Evolutionary conservation across 2,329 filamentous ascomycete species (phyloP), one percentile per base, ranked within the genome.

Genomic region (Hirsutella rhossiliensis): DNA sequence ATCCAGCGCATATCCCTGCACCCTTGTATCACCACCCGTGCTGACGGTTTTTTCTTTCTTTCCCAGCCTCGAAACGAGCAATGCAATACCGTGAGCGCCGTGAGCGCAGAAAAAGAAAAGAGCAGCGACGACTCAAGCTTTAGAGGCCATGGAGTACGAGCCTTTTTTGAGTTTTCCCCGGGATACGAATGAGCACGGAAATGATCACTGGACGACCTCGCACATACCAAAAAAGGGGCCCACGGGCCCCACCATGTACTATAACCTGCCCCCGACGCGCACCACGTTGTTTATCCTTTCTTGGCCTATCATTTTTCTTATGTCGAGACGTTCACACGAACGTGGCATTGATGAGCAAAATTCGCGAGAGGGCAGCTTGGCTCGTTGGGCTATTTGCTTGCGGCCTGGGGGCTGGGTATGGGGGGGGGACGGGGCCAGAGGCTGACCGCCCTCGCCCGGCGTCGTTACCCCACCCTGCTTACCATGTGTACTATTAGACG

Each of bases 31-130:
- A 27, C 5, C 12, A 37, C 34, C 34, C 17, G 28, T 43, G 28
- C 39, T 41, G 32, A 41, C 39, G 18, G n/a, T 30, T 39, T 28
- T 20, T 13, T 38, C 32, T 39, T 15, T 27, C 19, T 27, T 27
- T 18, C 20, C 38, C 42, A 65, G 62, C 62, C 42, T 45, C 51
- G 17, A 65, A 65, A 47, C 54, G 62, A 31, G 50, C 48, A n/a
- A 42, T 58, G 38, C 62, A 65, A 48, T 63, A 62, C 46, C 60
- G 54, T 20, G 60, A 64, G 23, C 60, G 63, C 43, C 54, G 56
- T 41, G 62, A 65, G 40, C 56, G 63, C 40, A 54, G 61, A 44
- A 61, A 60, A 52, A 59, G 57, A 56, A 65, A 63, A 53, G 62
- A 65, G 47, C 54, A 61, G 48, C 54, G 61, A 40, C 60, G 61